A percentile compares a stretch with the other conserved stretches of the same genome.
Evolutionary conservation across 768 basidiomycete species (phyloP).

Genomic region (Lactarius tabidus): DNA sequence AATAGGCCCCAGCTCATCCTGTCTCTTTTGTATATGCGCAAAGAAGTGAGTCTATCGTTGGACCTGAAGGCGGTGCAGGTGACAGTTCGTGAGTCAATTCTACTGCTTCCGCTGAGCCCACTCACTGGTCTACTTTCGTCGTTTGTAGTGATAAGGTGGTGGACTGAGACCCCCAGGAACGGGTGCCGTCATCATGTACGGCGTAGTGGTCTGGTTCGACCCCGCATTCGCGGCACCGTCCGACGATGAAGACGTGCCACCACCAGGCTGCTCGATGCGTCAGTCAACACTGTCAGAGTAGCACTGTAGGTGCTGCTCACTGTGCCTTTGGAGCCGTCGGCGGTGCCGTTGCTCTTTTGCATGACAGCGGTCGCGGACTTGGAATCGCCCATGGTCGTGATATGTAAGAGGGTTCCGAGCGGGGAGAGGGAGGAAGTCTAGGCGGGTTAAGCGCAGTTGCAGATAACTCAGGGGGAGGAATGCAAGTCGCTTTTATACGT

Average conservation of each 20-base stretch:
- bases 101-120: background rate
- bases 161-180: conserved; percentile 26
- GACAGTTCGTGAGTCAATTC: background rate
- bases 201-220: conserved; percentile 11
- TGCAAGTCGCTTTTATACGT: conserved; percentile 15
- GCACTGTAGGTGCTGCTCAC: conserved; percentile 76
- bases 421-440: background rate
- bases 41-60: background rate
- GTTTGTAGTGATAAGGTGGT: conserved; percentile 24
- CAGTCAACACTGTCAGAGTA: conserved; percentile 88
- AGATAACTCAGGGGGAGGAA: background rate
- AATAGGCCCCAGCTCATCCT: background rate
- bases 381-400: conserved; percentile 12
- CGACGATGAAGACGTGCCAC: conserved; percentile 58
- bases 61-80: background rate
- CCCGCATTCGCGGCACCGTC: conserved; percentile 5
- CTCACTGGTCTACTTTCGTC: conserved; percentile 15
- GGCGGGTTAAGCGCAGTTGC: conserved; percentile 4
- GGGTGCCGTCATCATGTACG: conserved; percentile 20
- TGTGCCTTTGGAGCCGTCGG: conserved; percentile 73
- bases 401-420: background rate
- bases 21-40: background rate
- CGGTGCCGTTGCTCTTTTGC: conserved; percentile 15
- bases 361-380: conserved; percentile 21
- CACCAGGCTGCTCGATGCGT: conserved; percentile 88